phyloP scores from a whole-genome alignment of 805 yeast genomes.

The Soucietia sequanensis region DNA sequence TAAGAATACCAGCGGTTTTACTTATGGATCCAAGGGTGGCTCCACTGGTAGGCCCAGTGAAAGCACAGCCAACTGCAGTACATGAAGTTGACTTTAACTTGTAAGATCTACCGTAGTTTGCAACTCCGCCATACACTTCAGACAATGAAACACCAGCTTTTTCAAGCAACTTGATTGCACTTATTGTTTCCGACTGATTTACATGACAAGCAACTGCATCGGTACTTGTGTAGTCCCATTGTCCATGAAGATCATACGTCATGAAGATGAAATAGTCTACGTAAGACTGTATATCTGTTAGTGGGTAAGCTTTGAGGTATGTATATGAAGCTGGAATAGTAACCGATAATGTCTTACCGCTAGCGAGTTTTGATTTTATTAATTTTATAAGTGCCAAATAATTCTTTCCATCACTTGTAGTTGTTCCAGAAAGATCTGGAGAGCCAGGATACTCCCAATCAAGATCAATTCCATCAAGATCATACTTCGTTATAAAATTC shows the following conservation, averaged over 20 bases:
- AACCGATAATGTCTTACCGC: constrained; percentile 13
- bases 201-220: constrained; percentile 13
- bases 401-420: constrained; percentile 12
- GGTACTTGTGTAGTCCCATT: constrained; percentile 9
- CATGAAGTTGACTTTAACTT: constrained; percentile 9
- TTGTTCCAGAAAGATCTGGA: constrained; percentile 12
- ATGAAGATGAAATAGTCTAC: constrained; percentile 16
- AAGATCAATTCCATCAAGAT: constrained; percentile 17
- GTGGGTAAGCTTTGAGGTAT: constrained; percentile 15
- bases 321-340: constrained; percentile 16
- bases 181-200: constrained; percentile 7
- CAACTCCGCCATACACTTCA: constrained; percentile 18
- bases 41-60: constrained; percentile 12
- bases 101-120: constrained; percentile 18
- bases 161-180: constrained; percentile 11
- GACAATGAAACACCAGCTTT: constrained; percentile 17
- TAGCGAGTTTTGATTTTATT: constrained; percentile 9
- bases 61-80: constrained; percentile 11
- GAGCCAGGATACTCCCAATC: constrained; percentile 21
- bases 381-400: constrained; percentile 12
- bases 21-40: constrained; percentile 9
- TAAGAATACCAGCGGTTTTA: constrained; percentile 11
- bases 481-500: constrained; percentile 9
- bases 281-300: constrained; percentile 12
- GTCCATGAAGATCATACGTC: constrained; percentile 16